Evolutionary conservation across 2,329 filamentous ascomycete species (phyloP).

Genomic region (Raffaelea arxii): DNA sequence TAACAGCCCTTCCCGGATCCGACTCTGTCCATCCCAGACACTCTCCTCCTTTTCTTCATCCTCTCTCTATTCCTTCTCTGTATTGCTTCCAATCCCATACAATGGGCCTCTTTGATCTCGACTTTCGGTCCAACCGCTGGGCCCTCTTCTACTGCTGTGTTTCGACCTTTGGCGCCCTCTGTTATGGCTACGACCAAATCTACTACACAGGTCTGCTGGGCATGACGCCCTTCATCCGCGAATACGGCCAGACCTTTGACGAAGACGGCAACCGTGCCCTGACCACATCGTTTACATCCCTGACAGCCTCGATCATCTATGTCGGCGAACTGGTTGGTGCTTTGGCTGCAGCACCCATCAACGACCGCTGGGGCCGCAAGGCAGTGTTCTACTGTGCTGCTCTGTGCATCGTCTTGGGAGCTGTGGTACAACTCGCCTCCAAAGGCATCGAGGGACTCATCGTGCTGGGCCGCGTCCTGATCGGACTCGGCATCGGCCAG

Average conservation of each 20-base stretch:
- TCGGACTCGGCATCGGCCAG: slow-evolving; percentile 19
- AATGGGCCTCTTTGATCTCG: slow-evolving; percentile 10
- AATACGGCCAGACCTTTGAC: slow-evolving; percentile 15
- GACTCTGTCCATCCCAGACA: no score
- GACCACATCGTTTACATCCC: slow-evolving; percentile 19
- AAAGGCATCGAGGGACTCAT: slow-evolving; percentile 15
- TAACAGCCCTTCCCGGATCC: no score
- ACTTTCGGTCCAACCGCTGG: slow-evolving; percentile 11
- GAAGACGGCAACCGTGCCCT: slow-evolving; percentile 14
- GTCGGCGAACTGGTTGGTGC: slow-evolving; percentile 27
- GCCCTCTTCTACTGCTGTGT: slow-evolving; percentile 18
- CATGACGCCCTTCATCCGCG: slow-evolving; percentile 18
- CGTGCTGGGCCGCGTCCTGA: slow-evolving; percentile 12
- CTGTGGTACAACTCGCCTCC: slow-evolving; percentile 16
- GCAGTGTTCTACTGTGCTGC: slow-evolving; percentile 21
- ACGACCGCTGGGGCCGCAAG: slow-evolving; percentile 25
- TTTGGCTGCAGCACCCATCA: slow-evolving; percentile 24
- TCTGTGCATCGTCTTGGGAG: slow-evolving; percentile 21
- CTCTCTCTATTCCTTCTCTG: background rate
- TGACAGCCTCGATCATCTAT: slow-evolving; percentile 27
- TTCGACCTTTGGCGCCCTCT: slow-evolving; percentile 14
- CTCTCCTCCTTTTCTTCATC: background rate
- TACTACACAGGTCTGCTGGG: slow-evolving; percentile 17
- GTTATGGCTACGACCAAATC: slow-evolving; percentile 16
- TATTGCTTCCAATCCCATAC: background rate